Base-by-base conservation (phyloP, 352 stramenopile species). In the Globisporangium cylindrosporum region DNA sequence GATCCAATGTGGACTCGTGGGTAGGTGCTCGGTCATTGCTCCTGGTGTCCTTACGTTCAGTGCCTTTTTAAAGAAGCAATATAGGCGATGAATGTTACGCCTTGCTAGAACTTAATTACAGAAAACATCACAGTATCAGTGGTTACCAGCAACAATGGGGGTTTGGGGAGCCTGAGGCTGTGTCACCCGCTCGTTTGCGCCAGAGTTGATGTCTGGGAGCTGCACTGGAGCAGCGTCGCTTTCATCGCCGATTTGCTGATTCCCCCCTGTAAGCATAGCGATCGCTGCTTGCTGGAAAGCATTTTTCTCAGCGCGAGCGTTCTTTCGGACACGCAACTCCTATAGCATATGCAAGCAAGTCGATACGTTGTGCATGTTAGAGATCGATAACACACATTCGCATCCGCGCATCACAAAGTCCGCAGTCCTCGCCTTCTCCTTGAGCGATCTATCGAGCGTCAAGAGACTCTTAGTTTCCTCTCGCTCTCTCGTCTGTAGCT, bases 241-340 rank as follows among this genome's bases (percentile, higher is more conserved):
- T n/a, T 49, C n/a, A 10, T 2, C 41, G 27, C 15, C 29, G 1
- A 22, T 9, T 7, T 38, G 18, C 36, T 63, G 66, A 2, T 62
- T 66, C 5, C 49, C 29, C 32, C 12, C 14, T 1, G 43, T 51
- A 51, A 72, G 15, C 0, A 68, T 24, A 2, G 51, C 24, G n/a
- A 43, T 3, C 0, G 67, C 74, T 43, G 59, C 65, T 69, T 76
- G 72, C 62, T 78, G 72, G 51, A 81, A 73, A 7, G 66, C 51
- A 38, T 57, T 76, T 34, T 38, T 32, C 32, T 74, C 78, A 1
- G 59, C 1, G 1, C 64, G 59, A 0, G 29, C 41, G 4, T 34
- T 59, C 29, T 80, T 78, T 24, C 66, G 70, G 64, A 79, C 73
- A 25, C 68, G 69, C 29, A 84, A 57, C 10, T 81, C 75, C 77